phyloP scores from a whole-genome alignment of 345 rosid species.

The Garcia nutans region DNA sequence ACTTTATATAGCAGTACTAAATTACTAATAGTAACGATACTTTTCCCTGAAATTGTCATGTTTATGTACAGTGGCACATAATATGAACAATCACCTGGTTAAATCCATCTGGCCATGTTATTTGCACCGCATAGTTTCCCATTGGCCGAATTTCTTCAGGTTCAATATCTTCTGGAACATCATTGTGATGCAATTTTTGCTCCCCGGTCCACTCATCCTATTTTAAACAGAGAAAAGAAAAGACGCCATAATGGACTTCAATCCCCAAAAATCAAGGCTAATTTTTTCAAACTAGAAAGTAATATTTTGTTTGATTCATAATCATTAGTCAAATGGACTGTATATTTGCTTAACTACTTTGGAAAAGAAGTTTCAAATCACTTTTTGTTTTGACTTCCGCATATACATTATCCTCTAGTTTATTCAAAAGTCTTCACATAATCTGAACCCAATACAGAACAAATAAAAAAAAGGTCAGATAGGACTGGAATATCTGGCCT shows the following conservation, averaged over 20 bases:
- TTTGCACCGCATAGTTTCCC: conserved; percentile 97
- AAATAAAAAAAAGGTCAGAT: neutral
- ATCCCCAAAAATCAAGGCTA: neutral
- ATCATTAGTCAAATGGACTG: conserved; percentile 13
- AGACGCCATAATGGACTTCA: neutral
- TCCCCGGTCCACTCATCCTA: conserved; percentile 97
- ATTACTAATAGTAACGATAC: too few species aligned
- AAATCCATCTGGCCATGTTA: conserved; percentile 97
- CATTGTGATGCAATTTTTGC: conserved; percentile 71
- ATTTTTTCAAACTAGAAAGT: conserved; percentile 15
- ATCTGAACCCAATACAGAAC: too few species aligned
- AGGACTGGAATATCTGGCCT: neutral
- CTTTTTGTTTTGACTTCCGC: neutral
- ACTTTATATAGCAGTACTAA: too few species aligned
- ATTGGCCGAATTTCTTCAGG: conserved; percentile 88
- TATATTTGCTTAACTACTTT: conserved; percentile 12
- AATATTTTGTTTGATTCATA: conserved; percentile 5
- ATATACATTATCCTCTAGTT: neutral
- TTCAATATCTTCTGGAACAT: conserved; percentile 79
- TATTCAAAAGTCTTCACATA: too few species aligned
- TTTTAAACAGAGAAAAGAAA: conserved; percentile 7
- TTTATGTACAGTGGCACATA: neutral
- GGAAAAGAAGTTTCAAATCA: neutral
- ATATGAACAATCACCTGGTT: conserved; percentile 51
- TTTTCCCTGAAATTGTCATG: neutral